Evolutionary conservation across 352 stramenopile genomes (phyloP).

Genomic region (Phytophthora macrochlamydospora): DNA sequence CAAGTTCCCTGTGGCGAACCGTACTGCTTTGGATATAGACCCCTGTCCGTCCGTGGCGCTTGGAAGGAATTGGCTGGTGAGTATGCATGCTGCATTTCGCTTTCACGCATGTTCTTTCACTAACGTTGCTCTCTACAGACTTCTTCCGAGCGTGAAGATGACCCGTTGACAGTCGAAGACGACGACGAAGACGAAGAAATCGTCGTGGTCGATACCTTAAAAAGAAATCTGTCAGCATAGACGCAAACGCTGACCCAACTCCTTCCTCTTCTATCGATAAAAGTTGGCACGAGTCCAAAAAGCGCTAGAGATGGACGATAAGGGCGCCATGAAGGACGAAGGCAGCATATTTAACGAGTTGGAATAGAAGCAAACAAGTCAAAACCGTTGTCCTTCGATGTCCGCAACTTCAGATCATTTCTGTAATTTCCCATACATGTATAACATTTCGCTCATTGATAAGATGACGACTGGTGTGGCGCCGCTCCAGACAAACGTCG

Average conservation of each 20-base stretch:
- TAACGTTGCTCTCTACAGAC: conserved; percentile 24
- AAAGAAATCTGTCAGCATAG: not conserved
- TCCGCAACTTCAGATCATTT: not conserved
- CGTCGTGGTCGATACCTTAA: conserved; percentile 36
- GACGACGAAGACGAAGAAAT: conserved; percentile 31
- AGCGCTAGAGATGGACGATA: not conserved
- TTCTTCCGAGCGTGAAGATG: conserved; percentile 43
- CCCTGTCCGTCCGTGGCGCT: conserved; percentile 40
- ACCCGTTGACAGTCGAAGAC: conserved; percentile 37
- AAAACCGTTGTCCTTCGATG: not conserved
- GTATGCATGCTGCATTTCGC: conserved; percentile 2
- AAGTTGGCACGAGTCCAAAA: not conserved
- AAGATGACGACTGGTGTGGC: conserved; percentile 24
- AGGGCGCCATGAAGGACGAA: not conserved
- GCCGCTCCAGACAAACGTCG: conserved; percentile 31
- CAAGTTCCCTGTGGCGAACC: conserved; percentile 35
- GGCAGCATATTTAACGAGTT: conserved; percentile 34
- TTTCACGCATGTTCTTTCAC: not conserved
- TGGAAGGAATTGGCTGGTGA: conserved; percentile 60
- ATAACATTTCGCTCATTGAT: conserved; percentile 10
- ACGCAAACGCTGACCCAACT: not conserved
- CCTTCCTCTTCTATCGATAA: not conserved
- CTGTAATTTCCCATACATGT: conserved; percentile 3
- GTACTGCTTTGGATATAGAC: conserved; percentile 28
- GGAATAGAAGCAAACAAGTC: conserved; percentile 6